phyloP scores from a whole-genome alignment of 495 filamentous ascomycete species.

The Trichocladium uniseriatum region DNA sequence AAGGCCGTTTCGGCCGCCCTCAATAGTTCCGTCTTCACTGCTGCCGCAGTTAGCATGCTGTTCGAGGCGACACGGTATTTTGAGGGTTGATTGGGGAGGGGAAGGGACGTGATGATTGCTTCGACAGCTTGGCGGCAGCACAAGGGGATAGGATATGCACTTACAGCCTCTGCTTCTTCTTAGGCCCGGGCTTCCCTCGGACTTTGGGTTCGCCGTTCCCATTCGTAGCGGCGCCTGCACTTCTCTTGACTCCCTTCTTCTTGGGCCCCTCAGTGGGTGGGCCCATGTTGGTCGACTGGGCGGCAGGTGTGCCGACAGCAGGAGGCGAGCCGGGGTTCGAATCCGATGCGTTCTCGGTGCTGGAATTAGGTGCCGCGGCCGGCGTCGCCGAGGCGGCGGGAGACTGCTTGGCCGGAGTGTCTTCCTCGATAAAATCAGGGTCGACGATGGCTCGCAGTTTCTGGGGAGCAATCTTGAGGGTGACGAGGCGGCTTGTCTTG shows the following conservation, averaged over 20 bases:
- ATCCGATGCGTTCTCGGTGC: conserved; percentile 39
- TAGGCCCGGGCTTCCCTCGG: conserved; percentile 81
- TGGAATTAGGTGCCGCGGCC: conserved; percentile 24
- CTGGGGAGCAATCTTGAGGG: conserved; percentile 29
- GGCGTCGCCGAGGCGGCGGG: conserved; percentile 3
- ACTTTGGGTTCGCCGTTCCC: conserved; percentile 47
- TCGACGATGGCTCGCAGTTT: conserved; percentile 38
- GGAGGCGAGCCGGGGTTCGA: conserved; percentile 40
- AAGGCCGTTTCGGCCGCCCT: conserved; percentile 35
- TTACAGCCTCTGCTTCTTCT: conserved; percentile 92
- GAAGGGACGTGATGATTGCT: neutral
- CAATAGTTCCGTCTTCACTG: conserved; percentile 54
- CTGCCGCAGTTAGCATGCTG: conserved; percentile 11
- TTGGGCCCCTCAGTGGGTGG: conserved; percentile 48
- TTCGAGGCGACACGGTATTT: neutral
- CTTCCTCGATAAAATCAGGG: conserved; percentile 34
- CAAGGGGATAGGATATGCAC: conserved; percentile 27
- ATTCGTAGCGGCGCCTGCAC: conserved; percentile 36
- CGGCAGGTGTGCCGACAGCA: conserved; percentile 34
- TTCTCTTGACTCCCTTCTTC: conserved; percentile 50
- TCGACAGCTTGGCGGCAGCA: neutral
- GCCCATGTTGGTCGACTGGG: conserved; percentile 37
- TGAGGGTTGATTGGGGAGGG: neutral
- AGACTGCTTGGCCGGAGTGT: conserved; percentile 31
- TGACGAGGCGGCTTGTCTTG: conserved; percentile 28